A percentile compares a stretch with the other conserved stretches of the same genome.
phyloP scores from a whole-genome alignment of 2,329 filamentous ascomycete genomes.

The Aspergillus neotritici region DNA sequence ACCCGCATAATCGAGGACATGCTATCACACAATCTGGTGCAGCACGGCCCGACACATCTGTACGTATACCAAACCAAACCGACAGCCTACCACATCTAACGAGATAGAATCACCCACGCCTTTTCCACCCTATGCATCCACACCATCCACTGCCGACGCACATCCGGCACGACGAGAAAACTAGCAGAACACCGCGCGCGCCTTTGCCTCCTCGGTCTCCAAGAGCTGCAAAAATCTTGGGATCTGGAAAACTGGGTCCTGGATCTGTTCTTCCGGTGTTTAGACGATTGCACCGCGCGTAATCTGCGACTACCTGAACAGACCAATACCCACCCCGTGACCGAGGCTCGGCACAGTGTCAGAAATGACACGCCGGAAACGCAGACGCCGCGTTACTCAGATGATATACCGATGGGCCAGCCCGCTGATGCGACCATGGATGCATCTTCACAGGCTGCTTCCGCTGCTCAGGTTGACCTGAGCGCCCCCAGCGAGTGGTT shows the following conservation, averaged over 20 bases:
- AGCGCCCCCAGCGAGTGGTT: conserved; percentile 21
- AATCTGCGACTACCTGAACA: conserved; percentile 27
- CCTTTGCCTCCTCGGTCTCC: conserved; percentile 44
- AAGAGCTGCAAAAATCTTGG: conserved; percentile 48
- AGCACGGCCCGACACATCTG: conserved; percentile 44
- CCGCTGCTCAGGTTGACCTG: conserved; percentile 11
- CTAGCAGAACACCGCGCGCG: conserved; percentile 46
- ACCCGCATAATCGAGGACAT: conserved; percentile 47
- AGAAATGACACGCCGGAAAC: conserved; percentile 1
- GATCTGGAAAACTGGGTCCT: conserved; percentile 47
- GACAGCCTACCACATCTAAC: not conserved
- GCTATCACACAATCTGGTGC: conserved; percentile 40
- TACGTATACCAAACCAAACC: conserved; percentile 9
- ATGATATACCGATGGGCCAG: conserved; percentile 1
- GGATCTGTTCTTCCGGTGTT: conserved; percentile 45
- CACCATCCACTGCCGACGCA: conserved; percentile 39
- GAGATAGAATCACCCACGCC: conserved; percentile 40
- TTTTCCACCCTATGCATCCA: conserved; percentile 48
- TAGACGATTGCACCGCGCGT: conserved; percentile 42
- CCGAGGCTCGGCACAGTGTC: not conserved
- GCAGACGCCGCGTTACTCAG: not conserved
- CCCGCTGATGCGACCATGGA: conserved; percentile 5
- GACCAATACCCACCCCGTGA: conserved; percentile 1
- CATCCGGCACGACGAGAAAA: conserved; percentile 35
- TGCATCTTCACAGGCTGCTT: conserved; percentile 2